phyloP scores from a whole-genome alignment of 306 rosid species.

The Mimosa bimucronata region DNA sequence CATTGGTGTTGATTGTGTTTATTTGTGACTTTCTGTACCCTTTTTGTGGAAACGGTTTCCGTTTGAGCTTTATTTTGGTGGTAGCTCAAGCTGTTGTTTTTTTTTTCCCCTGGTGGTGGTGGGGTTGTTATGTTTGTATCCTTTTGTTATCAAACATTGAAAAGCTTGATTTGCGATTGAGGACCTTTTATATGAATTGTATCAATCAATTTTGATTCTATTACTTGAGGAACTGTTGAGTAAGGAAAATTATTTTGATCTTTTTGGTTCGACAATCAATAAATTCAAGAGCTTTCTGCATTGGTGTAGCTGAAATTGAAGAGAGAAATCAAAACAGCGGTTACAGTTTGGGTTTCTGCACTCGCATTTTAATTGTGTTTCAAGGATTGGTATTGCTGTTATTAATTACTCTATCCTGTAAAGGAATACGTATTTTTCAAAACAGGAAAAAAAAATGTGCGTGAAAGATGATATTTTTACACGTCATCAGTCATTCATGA shows the following conservation, averaged over 20 bases:
- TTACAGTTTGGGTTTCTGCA: not conserved
- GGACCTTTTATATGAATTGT: not conserved
- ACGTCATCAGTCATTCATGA: too few species aligned
- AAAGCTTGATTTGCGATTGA: not conserved
- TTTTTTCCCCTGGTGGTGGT: not conserved
- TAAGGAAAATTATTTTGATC: not conserved
- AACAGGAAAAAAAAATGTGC: not conserved
- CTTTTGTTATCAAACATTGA: not conserved
- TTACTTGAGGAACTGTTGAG: not conserved
- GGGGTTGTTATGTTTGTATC: not conserved
- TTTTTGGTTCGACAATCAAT: not conserved
- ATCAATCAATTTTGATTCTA: not conserved
- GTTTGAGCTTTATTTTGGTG: not conserved
- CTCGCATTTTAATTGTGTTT: not conserved
- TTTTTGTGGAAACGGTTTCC: not conserved
- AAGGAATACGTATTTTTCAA: too few species aligned
- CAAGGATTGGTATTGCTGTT: too few species aligned
- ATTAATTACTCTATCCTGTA: too few species aligned
- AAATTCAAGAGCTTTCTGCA: not conserved
- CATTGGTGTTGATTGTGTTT: not conserved
- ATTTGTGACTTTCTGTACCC: not conserved
- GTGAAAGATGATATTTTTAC: not conserved
- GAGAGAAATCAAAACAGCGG: not conserved
- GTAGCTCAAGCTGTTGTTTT: not conserved
- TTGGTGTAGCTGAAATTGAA: not conserved